Percentiles rank a stretch among this genome's conserved stretches.
Evolutionary conservation across 345 rosid species (phyloP).

Genomic region (Fremontodendron californicum): DNA sequence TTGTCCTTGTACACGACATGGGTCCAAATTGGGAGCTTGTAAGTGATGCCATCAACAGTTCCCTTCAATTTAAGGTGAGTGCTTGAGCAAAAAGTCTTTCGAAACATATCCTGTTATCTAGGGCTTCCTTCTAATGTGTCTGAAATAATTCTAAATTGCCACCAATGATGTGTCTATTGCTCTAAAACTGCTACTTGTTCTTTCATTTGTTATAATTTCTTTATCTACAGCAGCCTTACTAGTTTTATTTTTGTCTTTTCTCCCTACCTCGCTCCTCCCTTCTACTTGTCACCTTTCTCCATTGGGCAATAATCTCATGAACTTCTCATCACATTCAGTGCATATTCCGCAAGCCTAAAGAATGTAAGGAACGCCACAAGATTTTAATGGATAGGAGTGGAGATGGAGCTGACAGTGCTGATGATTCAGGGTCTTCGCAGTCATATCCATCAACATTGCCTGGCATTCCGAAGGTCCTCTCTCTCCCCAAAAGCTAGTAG

Average conservation of each 20-base stretch:
- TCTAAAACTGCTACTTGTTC: background rate
- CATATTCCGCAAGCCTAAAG: conserved; percentile 79
- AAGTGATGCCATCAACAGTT: conserved; percentile 88
- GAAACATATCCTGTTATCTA: background rate
- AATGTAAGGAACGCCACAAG: conserved; percentile 99
- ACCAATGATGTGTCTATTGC: background rate
- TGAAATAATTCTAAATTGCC: background rate
- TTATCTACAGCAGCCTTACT: background rate
- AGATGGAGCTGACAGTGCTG: conserved; percentile 98
- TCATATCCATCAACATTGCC: conserved; percentile 98
- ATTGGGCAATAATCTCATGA: conserved; percentile 7
- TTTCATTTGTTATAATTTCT: background rate
- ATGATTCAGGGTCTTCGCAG: conserved; percentile 96
- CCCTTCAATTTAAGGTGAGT: conserved; percentile 82
- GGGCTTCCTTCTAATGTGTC: conserved; percentile 1
- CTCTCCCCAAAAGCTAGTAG: conserved; percentile 10
- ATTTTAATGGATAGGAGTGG: conserved; percentile 80
- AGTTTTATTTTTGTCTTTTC: background rate
- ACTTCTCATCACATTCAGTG: conserved; percentile 45
- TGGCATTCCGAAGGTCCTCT: conserved; percentile 89
- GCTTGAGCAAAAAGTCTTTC: conserved; percentile 14
- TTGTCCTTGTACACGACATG: conserved; percentile 97
- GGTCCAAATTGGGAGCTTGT: conserved; percentile 99
- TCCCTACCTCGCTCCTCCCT: background rate
- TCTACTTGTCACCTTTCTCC: background rate